phyloP scores from a whole-genome alignment of 148 eudicot genomes.

The Cornus suecica region DNA sequence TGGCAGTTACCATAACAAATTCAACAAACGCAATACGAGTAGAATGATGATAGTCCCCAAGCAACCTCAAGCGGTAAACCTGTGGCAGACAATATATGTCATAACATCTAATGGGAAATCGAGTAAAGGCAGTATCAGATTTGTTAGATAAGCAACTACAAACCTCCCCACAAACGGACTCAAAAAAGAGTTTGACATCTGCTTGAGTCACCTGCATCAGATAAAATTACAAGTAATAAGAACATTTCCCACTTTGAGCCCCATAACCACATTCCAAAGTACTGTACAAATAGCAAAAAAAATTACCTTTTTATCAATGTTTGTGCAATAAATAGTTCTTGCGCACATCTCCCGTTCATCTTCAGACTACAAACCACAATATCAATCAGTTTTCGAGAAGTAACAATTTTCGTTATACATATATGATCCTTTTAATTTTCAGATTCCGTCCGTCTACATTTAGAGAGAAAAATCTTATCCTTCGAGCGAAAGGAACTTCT shows the following conservation, averaged over 20 bases:
- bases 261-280: conserved; percentile 1
- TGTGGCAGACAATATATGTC: conserved; percentile 23
- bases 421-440: too few relatives aligned
- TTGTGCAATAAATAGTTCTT: conserved; percentile 90
- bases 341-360: conserved; percentile 99
- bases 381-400: conserved; percentile 11
- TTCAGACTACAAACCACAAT: conserved; percentile 62
- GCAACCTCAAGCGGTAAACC: conserved; percentile 93
- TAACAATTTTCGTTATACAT: neutral
- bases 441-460: too few relatives aligned
- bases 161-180: conserved; percentile 88
- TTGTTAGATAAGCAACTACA: conserved; percentile 22
- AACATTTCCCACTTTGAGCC: conserved; percentile 6
- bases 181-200: conserved; percentile 85
- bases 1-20: conserved; percentile 65
- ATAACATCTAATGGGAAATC: conserved; percentile 8
- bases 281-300: conserved; percentile 1
- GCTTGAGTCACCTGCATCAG: conserved; percentile 72
- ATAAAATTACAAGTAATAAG: conserved; percentile 1
- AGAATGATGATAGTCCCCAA: conserved; percentile 91
- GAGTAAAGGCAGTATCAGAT: conserved; percentile 17
- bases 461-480: too few relatives aligned
- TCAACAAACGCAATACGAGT: conserved; percentile 97
- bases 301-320: conserved; percentile 87
- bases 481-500: conserved; percentile 18